Evolutionary conservation across 192 early-diverging fungal species (phyloP).

Genomic region (Rhizoclosmatium sp.): DNA sequence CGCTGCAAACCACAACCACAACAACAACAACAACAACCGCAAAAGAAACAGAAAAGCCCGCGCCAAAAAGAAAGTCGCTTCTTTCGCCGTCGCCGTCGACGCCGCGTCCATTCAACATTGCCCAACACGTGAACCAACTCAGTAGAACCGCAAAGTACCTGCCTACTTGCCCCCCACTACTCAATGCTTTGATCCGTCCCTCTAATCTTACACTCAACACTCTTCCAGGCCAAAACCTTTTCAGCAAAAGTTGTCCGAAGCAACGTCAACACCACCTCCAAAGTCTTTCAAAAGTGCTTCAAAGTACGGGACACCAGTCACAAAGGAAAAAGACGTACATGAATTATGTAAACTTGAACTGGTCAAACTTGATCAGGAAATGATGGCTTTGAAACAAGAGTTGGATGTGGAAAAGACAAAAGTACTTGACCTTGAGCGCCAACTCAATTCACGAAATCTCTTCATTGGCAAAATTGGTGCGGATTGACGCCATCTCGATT

Average conservation of each 20-base stretch:
- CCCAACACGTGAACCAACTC: background rate
- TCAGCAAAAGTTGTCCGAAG: constrained; percentile 25
- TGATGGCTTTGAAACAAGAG: constrained; percentile 3
- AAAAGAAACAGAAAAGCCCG: background rate
- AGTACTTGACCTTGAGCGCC: background rate
- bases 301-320: background rate
- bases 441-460: constrained; percentile 12
- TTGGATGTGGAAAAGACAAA: background rate
- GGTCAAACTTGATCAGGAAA: background rate
- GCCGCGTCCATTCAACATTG: background rate
- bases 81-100: background rate
- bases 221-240: constrained; percentile 15
- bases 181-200: background rate
- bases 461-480: constrained; percentile 28
- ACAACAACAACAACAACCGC: background rate
- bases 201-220: background rate
- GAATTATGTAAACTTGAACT: background rate
- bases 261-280: background rate
- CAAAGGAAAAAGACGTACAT: background rate
- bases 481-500: background rate
- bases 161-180: background rate
- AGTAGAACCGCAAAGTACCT: background rate
- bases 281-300: background rate
- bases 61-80: background rate
- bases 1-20: background rate